Conservation (phyloP, 495 filamentous ascomycete species). For the Penicillium robsamsonii region DNA sequence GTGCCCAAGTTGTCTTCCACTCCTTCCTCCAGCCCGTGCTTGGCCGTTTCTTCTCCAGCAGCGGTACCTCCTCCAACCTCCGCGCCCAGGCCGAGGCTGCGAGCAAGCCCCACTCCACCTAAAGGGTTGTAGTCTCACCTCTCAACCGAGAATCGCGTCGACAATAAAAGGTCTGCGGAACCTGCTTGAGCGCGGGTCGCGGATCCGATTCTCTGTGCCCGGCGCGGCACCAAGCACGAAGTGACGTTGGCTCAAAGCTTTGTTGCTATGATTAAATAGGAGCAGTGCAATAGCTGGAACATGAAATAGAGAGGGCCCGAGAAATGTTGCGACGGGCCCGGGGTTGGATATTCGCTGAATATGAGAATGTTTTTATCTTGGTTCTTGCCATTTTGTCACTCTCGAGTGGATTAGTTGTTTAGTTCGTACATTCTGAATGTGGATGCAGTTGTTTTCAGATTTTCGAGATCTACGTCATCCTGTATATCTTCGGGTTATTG, state of each 20-base stretch:
- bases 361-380: constrained; percentile 6
- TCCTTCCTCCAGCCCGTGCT: constrained; percentile 91
- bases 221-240: constrained; percentile 7
- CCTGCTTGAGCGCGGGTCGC: constrained; percentile 10
- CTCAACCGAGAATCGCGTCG: constrained; percentile 20
- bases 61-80: constrained; percentile 82
- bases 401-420: constrained; percentile 4
- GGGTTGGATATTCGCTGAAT: constrained; percentile 9
- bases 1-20: constrained; percentile 93
- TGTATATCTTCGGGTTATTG: not conserved
- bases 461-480: not conserved
- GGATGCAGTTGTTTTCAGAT: not conserved
- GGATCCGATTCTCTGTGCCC: constrained; percentile 21
- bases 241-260: constrained; percentile 10
- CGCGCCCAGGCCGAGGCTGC: constrained; percentile 85
- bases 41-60: constrained; percentile 78
- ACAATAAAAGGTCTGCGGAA: constrained; percentile 15
- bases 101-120: constrained; percentile 47
- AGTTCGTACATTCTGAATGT: constrained; percentile 2
- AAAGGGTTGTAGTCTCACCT: constrained; percentile 14
- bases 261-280: constrained; percentile 12
- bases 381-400: constrained; percentile 5
- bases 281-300: not conserved
- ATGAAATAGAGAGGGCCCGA: constrained; percentile 15
- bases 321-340: constrained; percentile 1